A percentile compares a stretch with the other conserved stretches of the same genome.
Conservation (phyloP, 306 rosid genomes). For the Vigna angularis region DNA sequence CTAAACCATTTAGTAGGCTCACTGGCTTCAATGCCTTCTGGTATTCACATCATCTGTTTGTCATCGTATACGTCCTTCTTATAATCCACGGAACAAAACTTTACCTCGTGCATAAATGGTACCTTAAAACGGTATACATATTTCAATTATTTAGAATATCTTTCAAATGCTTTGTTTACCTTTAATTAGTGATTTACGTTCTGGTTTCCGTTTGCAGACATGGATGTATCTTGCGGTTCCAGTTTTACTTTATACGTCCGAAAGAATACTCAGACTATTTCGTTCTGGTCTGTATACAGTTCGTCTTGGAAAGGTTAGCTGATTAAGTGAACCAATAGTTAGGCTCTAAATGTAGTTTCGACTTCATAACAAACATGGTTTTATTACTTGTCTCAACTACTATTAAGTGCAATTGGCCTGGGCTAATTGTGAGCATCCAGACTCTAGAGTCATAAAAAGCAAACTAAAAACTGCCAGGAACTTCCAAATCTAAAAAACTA, state of each 20-base stretch:
- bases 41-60: slow-evolving; percentile 98
- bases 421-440: slow-evolving; percentile 3
- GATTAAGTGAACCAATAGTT: slow-evolving; percentile 15
- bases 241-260: slow-evolving; percentile 88
- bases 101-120: slow-evolving; percentile 77
- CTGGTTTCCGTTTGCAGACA: slow-evolving; percentile 66
- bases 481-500: not conserved
- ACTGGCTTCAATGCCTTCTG: slow-evolving; percentile 98
- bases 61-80: slow-evolving; percentile 86
- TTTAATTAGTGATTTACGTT: slow-evolving; percentile 35
- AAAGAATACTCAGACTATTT: slow-evolving; percentile 85
- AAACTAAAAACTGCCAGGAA: slow-evolving; percentile 21
- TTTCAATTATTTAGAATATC: slow-evolving; percentile 17
- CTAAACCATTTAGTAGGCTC: slow-evolving; percentile 88
- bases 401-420: not conserved
- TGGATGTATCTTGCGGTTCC: slow-evolving; percentile 97
- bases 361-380: slow-evolving; percentile 18
- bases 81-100: slow-evolving; percentile 76
- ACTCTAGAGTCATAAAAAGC: not conserved
- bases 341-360: slow-evolving; percentile 18
- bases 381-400: not conserved
- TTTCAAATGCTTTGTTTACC: slow-evolving; percentile 18
- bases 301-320: slow-evolving; percentile 82
- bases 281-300: slow-evolving; percentile 89
- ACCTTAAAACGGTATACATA: slow-evolving; percentile 76